Percentiles rank a stretch among this genome's conserved stretches.
Evolutionary conservation across 176 grass and related monocot genomes (phyloP).

Genomic region (Hsuehochloa calcarea): DNA sequence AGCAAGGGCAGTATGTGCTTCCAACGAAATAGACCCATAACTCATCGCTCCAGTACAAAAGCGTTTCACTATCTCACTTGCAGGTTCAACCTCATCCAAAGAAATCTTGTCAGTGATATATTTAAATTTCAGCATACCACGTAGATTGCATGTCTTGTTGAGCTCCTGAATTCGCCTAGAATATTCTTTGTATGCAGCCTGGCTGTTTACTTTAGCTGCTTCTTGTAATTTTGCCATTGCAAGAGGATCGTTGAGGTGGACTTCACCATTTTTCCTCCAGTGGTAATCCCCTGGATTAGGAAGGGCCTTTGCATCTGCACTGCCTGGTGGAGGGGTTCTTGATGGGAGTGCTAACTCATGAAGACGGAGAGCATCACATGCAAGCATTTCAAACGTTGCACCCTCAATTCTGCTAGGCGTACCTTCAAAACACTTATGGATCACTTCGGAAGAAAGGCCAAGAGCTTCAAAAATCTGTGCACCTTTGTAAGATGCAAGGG

Average conservation of each 20-base stretch:
- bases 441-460: slow-evolving; percentile 83
- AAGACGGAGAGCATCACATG: slow-evolving; percentile 77
- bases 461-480: slow-evolving; percentile 99
- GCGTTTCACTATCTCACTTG: slow-evolving; percentile 87
- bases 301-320: slow-evolving; percentile 79
- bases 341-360: slow-evolving; percentile 88
- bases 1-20: slow-evolving; percentile 95
- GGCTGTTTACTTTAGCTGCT: slow-evolving; percentile 86
- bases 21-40: slow-evolving; percentile 98
- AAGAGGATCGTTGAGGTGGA: slow-evolving; percentile 95
- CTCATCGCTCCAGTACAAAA: slow-evolving; percentile 97
- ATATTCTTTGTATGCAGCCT: slow-evolving; percentile 91
- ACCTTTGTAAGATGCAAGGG: slow-evolving; percentile 98
- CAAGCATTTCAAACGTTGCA: slow-evolving; percentile 95
- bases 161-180: slow-evolving; percentile 91
- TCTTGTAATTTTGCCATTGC: slow-evolving; percentile 97
- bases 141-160: slow-evolving; percentile 89
- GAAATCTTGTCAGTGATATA: slow-evolving; percentile 62
- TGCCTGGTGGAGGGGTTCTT: slow-evolving; percentile 68
- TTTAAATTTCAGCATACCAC: slow-evolving; percentile 98
- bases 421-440: slow-evolving; percentile 84
- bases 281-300: slow-evolving; percentile 94
- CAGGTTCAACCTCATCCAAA: slow-evolving; percentile 88
- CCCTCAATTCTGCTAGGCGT: slow-evolving; percentile 94
- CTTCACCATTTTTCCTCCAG: slow-evolving; percentile 97